phyloP scores from a whole-genome alignment of 78 protist genomes.

The Parvularia atlantis region DNA sequence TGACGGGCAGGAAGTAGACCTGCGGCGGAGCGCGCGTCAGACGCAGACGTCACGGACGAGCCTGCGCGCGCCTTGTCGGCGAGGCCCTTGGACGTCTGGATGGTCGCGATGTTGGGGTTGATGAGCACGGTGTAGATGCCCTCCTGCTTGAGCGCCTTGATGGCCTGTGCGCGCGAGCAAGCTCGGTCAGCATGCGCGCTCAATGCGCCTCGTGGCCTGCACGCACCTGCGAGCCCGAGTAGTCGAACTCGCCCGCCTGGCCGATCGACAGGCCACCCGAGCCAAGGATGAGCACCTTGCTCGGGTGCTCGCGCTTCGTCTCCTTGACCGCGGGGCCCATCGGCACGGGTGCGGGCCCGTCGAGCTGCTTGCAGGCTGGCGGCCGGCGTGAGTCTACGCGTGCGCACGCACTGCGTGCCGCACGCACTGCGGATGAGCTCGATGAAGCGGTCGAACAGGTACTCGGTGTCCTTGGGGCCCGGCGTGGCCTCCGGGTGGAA shows the following conservation, averaged over 20 bases:
- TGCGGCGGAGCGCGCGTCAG: too few species aligned
- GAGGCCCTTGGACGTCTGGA: slow-evolving; percentile 67
- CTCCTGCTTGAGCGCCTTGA: slow-evolving; percentile 92
- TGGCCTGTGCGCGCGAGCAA: slow-evolving; percentile 38
- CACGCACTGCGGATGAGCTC: too few species aligned
- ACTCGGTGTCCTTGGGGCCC: slow-evolving; percentile 93
- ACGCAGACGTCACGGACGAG: too few species aligned
- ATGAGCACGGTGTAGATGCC: slow-evolving; percentile 78
- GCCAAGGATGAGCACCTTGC: slow-evolving; percentile 84
- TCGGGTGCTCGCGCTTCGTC: too few species aligned
- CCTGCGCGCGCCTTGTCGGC: too few species aligned
- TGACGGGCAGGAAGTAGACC: slow-evolving; percentile 90
- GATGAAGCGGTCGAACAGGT: slow-evolving; percentile 80
- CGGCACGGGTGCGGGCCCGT: too few species aligned
- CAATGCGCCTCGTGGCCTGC: too few species aligned
- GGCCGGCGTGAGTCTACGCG: too few species aligned
- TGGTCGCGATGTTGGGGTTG: slow-evolving; percentile 96
- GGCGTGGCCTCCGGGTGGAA: slow-evolving; percentile 96
- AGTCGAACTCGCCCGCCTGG: slow-evolving; percentile 99
- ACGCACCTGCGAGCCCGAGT: slow-evolving; percentile 91
- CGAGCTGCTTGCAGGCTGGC: too few species aligned
- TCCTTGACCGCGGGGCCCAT: too few species aligned
- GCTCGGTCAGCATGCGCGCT: neutral
- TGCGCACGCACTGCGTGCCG: too few species aligned
- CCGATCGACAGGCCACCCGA: slow-evolving; percentile 94